Conservation (phyloP, 1,284 basidiomycete genomes). For the Somion occarium region DNA sequence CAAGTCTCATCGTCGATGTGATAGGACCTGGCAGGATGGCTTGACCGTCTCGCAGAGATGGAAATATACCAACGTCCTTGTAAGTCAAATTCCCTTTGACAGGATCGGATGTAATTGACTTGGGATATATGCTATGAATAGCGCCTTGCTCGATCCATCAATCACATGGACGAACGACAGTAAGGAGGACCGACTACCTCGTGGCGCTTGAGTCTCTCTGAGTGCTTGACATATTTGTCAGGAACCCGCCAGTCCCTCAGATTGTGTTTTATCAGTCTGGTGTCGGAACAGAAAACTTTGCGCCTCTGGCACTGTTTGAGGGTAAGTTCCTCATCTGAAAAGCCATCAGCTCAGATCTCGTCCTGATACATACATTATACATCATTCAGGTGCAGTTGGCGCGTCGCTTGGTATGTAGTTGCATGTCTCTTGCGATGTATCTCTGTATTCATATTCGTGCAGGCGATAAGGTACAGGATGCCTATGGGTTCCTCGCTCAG, state of each 20-base stretch:
- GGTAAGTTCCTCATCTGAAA: conserved; percentile 21
- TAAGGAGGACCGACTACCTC: too few relatives aligned
- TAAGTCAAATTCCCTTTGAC: conserved; percentile 24
- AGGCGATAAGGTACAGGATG: conserved; percentile 70
- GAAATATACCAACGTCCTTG: conserved; percentile 61
- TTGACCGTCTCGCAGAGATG: conserved; percentile 43
- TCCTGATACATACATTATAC: background rate
- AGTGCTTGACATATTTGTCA: too few relatives aligned
- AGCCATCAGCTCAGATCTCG: background rate
- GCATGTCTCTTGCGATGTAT: background rate
- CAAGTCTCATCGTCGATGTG: background rate
- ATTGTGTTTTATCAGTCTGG: conserved; percentile 71
- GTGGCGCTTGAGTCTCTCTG: too few relatives aligned
- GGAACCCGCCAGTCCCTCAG: conserved; percentile 48
- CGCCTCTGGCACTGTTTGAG: conserved; percentile 39
- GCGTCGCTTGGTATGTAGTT: conserved; percentile 43
- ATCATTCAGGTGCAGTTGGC: conserved; percentile 52
- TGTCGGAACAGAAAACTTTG: conserved; percentile 53
- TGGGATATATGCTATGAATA: conserved; percentile 14
- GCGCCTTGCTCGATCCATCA: conserved; percentile 48
- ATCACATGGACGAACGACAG: conserved; percentile 51
- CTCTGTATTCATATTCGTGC: conserved; percentile 2
- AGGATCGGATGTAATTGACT: background rate
- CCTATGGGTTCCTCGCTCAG: conserved; percentile 72
- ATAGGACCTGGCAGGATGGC: conserved; percentile 41